Evolutionary conservation across 2,329 filamentous ascomycete species (phyloP).

Genomic region (Fusarium coffeatum): DNA sequence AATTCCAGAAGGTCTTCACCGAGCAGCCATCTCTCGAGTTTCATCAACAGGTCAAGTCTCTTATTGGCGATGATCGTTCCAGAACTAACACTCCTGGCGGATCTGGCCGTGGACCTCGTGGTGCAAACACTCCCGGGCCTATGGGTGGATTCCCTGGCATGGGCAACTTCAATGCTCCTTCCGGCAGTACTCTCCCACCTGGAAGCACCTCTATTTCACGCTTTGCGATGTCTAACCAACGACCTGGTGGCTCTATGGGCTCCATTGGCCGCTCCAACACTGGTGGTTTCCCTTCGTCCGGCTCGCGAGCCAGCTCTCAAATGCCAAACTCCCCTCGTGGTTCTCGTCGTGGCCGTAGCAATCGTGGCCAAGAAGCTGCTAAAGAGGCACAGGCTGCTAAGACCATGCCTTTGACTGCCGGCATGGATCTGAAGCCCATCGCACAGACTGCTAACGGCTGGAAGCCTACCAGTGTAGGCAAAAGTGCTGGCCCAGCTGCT

Average conservation of each 20-base stretch:
- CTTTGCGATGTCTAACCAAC: conserved; percentile 70
- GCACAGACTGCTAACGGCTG: conserved; percentile 79
- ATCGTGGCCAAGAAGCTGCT: conserved; percentile 60
- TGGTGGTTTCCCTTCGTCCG: conserved; percentile 70
- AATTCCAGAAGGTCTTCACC: conserved; percentile 95
- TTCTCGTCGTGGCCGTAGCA: conserved; percentile 53
- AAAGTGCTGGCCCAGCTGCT: conserved; percentile 52
- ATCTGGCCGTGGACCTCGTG: conserved; percentile 29
- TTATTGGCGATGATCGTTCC: conserved; percentile 78
- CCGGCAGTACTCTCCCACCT: conserved; percentile 71
- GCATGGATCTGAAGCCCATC: conserved; percentile 84
- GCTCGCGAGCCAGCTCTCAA: conserved; percentile 69
- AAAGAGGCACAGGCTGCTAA: conserved; percentile 80
- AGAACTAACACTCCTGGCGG: conserved; percentile 40
- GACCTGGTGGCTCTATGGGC: conserved; percentile 55
- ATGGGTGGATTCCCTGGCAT: conserved; percentile 66
- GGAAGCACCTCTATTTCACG: conserved; percentile 83
- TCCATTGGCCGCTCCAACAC: conserved; percentile 45
- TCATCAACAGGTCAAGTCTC: conserved; percentile 88
- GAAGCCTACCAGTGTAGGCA: conserved; percentile 82
- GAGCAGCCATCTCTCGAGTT: conserved; percentile 97
- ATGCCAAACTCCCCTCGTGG: conserved; percentile 78
- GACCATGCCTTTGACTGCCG: conserved; percentile 90
- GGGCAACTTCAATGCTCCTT: conserved; percentile 72
- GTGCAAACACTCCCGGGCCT: conserved; percentile 6